Evolutionary conservation across 306 rosid species (phyloP).

Genomic region (Acacia confusa): DNA sequence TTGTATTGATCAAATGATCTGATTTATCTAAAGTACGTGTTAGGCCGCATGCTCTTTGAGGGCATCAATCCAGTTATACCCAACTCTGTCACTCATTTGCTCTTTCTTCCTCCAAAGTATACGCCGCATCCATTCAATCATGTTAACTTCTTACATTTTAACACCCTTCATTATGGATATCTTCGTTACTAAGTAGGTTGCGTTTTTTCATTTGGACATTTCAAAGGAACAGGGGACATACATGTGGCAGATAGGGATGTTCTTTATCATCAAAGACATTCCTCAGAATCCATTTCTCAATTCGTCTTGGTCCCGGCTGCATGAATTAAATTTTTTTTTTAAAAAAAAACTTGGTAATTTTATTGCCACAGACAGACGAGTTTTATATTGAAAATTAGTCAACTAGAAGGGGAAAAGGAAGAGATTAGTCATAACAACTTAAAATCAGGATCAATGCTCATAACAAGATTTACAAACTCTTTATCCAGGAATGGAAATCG

Average conservation of each 20-base stretch:
- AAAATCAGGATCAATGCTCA: slow-evolving; percentile 70
- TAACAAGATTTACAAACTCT: slow-evolving; percentile 50
- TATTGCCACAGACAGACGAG: background rate
- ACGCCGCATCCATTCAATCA: slow-evolving; percentile 34
- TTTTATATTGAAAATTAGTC: background rate
- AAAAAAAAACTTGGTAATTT: background rate
- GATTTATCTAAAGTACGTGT: slow-evolving; percentile 40
- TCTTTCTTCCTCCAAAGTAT: slow-evolving; percentile 70
- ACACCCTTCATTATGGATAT: background rate
- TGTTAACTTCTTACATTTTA: background rate
- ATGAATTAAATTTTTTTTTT: too few relatives aligned
- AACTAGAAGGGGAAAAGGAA: background rate
- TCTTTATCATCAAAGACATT: slow-evolving; percentile 66
- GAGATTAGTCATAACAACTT: slow-evolving; percentile 53
- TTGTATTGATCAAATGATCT: background rate
- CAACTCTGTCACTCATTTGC: slow-evolving; percentile 67
- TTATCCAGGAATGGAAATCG: slow-evolving; percentile 69
- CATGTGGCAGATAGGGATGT: slow-evolving; percentile 61
- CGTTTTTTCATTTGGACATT: background rate
- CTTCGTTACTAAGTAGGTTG: background rate
- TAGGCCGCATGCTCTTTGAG: slow-evolving; percentile 60
- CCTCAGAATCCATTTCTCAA: slow-evolving; percentile 64
- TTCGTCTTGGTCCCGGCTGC: slow-evolving; percentile 47
- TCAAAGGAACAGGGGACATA: background rate
- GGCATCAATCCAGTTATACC: slow-evolving; percentile 74